phyloP scores from a whole-genome alignment of 1,284 basidiomycete genomes.

The Thelephora terrestris region DNA sequence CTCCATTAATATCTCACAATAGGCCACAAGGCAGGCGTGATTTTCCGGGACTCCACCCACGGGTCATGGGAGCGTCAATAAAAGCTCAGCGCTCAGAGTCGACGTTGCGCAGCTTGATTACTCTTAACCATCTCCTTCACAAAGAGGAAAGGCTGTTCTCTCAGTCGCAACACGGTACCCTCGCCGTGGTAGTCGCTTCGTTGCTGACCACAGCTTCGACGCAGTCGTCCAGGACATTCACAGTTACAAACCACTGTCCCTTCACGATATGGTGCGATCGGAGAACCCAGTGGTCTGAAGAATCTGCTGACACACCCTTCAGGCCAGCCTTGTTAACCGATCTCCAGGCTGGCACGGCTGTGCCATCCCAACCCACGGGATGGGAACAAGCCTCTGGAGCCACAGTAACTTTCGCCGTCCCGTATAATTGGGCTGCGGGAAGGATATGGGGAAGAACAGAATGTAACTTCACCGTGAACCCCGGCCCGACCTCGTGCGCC shows the following conservation, averaged over 20 bases:
- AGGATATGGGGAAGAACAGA: slow-evolving; percentile 31
- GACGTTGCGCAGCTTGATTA: too few relatives aligned
- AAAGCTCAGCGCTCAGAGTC: too few relatives aligned
- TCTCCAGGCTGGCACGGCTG: slow-evolving; percentile 13
- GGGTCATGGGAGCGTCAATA: too few relatives aligned
- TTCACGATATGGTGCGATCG: slow-evolving; percentile 25
- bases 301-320: background rate
- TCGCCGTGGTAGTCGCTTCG: too few relatives aligned
- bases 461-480: slow-evolving; percentile 33
- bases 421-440: slow-evolving; percentile 29
- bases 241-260: slow-evolving; percentile 22
- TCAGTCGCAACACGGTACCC: too few relatives aligned
- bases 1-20: too few relatives aligned
- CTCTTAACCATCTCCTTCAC: too few relatives aligned
- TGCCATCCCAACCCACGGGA: slow-evolving; percentile 13
- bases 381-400: slow-evolving; percentile 24
- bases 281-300: slow-evolving; percentile 4
- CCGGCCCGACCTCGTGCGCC: slow-evolving; percentile 32
- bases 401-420: slow-evolving; percentile 23
- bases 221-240: too few relatives aligned
- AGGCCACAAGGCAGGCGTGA: too few relatives aligned
- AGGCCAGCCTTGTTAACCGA: slow-evolving; percentile 17
- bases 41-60: too few relatives aligned
- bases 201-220: too few relatives aligned
- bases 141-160: too few relatives aligned